Evolutionary conservation across 2,329 filamentous ascomycete species (phyloP).

Genomic region (Verticillium isaacii): DNA sequence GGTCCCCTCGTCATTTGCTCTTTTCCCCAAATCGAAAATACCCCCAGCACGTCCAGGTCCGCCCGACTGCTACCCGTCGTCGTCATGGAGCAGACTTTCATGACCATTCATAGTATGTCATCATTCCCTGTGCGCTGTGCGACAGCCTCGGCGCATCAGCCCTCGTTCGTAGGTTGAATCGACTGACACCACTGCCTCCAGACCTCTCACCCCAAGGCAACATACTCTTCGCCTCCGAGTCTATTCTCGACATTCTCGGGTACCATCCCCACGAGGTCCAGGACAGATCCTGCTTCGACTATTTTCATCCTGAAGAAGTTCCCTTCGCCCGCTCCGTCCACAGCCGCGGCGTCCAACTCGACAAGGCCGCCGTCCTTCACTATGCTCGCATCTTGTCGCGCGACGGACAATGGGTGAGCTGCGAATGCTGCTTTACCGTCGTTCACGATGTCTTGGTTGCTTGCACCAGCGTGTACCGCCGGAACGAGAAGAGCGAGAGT

Average conservation of each 20-base stretch:
- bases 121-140: slow-evolving; percentile 3
- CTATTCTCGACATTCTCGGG: slow-evolving; percentile 76
- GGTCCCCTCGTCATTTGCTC: neutral
- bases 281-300: slow-evolving; percentile 76
- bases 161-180: neutral
- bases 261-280: slow-evolving; percentile 72
- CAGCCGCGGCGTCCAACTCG: slow-evolving; percentile 66
- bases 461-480: slow-evolving; percentile 72
- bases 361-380: slow-evolving; percentile 79
- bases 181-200: slow-evolving; percentile 3
- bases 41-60: neutral
- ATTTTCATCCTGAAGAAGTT: slow-evolving; percentile 78
- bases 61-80: neutral
- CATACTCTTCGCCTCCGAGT: slow-evolving; percentile 79
- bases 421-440: slow-evolving; percentile 85
- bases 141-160: slow-evolving; percentile 8
- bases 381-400: slow-evolving; percentile 70
- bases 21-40: neutral
- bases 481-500: slow-evolving; percentile 69
- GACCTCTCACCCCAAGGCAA: slow-evolving; percentile 72
- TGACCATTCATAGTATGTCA: slow-evolving; percentile 78
- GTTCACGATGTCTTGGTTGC: slow-evolving; percentile 86
- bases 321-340: slow-evolving; percentile 70
- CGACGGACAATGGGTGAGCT: slow-evolving; percentile 68
- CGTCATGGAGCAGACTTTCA: slow-evolving; percentile 80